Evolutionary conservation across 148 eudicot species (phyloP), one percentile per base, ranked within the genome.

Genomic region (Chenopodium quinoa): DNA sequence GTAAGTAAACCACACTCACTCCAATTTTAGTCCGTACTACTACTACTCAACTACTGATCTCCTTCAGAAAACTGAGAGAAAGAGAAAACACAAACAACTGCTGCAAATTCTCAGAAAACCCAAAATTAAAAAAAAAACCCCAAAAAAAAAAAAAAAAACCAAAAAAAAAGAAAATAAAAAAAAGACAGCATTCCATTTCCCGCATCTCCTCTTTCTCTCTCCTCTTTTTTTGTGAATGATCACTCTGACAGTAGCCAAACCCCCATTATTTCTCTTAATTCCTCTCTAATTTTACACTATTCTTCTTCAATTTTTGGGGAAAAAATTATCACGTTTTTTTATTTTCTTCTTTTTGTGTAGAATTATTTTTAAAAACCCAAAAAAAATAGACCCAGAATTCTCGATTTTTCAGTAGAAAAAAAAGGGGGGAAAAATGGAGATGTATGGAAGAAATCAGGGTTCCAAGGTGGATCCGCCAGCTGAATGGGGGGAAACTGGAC

Each of bases 401-500:
- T 73, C 14, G 56, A 48, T 50, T 79, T 37, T 79, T 79, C 25
- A 23, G 23, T 44, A 10, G 3, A 17, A 75, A 34, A 50, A 50
- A 37, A 75, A 47, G 25, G 2, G 40, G 40, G 0, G 11, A 12
- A 54, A 80, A 80, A 87, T 87, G 89, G 89, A 80, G 62, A 70
- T 87, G 88, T 87, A 83, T 76, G 84, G 83, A 9, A 81, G 84
- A 44, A 85, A 78, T 75, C 80, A 83, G 22, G 86, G 83, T 27
- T 84, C 81, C 47, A 81, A 79, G 54, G 37, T 83, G 31, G 89
- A 83, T 83, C 80, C 82, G 6, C 71, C 81, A n/a, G 71, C 84
- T 27, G 68, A 83, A 71, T 87, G 89, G 89, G 79, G 77, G 60
- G 88, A 81, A 16, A 78, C 89, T 65, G 89, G 88, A 5, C 83